Evolutionary conservation across 805 yeast genomes (phyloP), one percentile per base, ranked within the genome.

Genomic region (Zygotorulaspora sp.): DNA sequence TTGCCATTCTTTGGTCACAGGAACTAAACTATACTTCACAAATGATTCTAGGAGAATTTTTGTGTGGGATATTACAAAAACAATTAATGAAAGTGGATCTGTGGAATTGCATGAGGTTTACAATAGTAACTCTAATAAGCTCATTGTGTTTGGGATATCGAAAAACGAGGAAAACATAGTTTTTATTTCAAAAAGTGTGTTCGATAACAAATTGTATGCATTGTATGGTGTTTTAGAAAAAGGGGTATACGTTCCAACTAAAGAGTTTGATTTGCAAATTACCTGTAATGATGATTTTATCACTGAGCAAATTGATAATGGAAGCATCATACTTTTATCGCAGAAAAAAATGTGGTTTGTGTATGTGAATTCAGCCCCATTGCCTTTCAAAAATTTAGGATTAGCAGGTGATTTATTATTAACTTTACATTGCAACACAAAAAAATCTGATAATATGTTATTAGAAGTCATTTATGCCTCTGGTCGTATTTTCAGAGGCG

Each of bases 111-210:
- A 14, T 9, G 31, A 27, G 16, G 22, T 34, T 3, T 19, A 34
- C 16, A 19, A 13, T 13, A 8, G 13, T n/a, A n/a, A 28, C 20
- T 14, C 27, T 24, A 35, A 38, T 14, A 25, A 28, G 9, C 28
- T 43, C 3, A 9, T 31, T 2, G 25, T 20, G 3, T 43, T 29
- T 22, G 24, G 24, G n/a, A 28, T 41, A 15, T 28, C 36, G 25
- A 9, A 22, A n/a, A 17, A 28, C 7, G 34, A 23, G 11, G 13
- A 15, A 9, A 5, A 14, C 5, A 23, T 43, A 13, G 13, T 38
- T 23, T 35, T 38, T 34, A 14, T 38, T 9, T 43, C 22, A 18
- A 34, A 28, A 14, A 37, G 30, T 14, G 19, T 9, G 7, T 38
- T 32, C 8, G 36, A 19, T 13, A 43, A 43, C 13, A 33, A 24